Evolutionary conservation across 768 basidiomycete genomes (phyloP).

Genomic region (Suillus spraguei): DNA sequence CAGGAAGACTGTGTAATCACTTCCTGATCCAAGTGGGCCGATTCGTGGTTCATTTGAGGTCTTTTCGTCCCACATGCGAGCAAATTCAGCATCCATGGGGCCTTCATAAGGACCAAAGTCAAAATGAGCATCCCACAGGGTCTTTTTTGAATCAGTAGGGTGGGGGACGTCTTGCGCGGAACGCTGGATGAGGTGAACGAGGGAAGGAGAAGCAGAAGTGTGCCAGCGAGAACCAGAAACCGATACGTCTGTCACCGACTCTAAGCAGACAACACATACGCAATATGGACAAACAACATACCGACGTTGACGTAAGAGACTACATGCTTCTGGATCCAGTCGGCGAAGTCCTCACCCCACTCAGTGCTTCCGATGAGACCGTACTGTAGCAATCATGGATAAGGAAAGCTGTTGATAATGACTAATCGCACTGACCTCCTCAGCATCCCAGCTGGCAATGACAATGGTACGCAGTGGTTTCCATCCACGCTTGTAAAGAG

Average conservation of each 20-base stretch:
- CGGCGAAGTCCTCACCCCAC: constrained; percentile 89
- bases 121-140: constrained; percentile 60
- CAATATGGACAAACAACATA: constrained; percentile 23
- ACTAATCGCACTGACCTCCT: constrained; percentile 46
- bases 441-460: constrained; percentile 82
- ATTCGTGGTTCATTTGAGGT: constrained; percentile 37
- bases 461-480: constrained; percentile 71
- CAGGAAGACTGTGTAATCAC: constrained; percentile 92
- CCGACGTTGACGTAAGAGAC: constrained; percentile 87
- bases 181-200: constrained; percentile 57
- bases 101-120: constrained; percentile 55
- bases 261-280: constrained; percentile 12
- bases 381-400: constrained; percentile 36
- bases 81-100: constrained; percentile 44
- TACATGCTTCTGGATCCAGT: constrained; percentile 78
- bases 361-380: constrained; percentile 88
- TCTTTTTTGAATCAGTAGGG: constrained; percentile 49
- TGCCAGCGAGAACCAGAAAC: constrained; percentile 57
- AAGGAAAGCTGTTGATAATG: background rate
- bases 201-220: constrained; percentile 59
- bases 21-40: constrained; percentile 76
- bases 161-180: constrained; percentile 60
- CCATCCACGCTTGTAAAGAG: constrained; percentile 58
- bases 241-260: constrained; percentile 46
- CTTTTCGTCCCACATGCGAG: constrained; percentile 41